Base-by-base conservation (phyloP, 2,329 filamentous ascomycete genomes). In the Cordyceps javanica region DNA sequence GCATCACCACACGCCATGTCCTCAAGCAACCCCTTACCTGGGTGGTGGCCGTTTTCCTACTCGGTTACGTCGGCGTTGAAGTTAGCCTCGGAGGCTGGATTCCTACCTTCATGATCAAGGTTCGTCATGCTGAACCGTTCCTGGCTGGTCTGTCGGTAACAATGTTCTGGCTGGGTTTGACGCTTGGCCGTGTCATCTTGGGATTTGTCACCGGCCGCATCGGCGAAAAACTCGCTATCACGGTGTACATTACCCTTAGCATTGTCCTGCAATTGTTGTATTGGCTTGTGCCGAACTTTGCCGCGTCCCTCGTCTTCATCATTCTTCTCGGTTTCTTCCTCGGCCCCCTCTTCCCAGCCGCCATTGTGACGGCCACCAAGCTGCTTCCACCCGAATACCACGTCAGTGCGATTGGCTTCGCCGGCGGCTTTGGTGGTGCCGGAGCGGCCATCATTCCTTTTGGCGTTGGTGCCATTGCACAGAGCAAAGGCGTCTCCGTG, bases 101-200 rank as follows among this genome's bases (percentile, higher is more conserved):
- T 61, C 86, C 90, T 50, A 87, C 86, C 0, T 95, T 96, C 68
- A 95, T 96, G 89, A 83, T 92, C n/a, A 77, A 82, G 21, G 85
- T 91, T 25, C 82, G 91, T 14, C 70, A 86, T 38, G 89, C 86
- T 3, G 79, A 77, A 25, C 75, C 83, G 0, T 93, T 94, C 66
- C 79, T 85, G 2, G 86, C 87, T 34, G 90, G 90, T 3, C 83
- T 94, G 73, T 85, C 83, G 0, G 86, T 85, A 0, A 93, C 89
- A 0, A 86, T 89, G 0, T 95, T 93, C 73, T 96, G 91, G 91
- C 80, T 90, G 44, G 91, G 90, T 0, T 78, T 95, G 61, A 92
- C 90, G 0, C 70, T 90, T 0, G 90, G 91, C 0, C 77, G 91
- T 1, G 74, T 94, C 3, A 69, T 86, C 0, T 72, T 95, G 16